Conservation (phyloP, 306 rosid species). For the Vigna hirtella region DNA sequence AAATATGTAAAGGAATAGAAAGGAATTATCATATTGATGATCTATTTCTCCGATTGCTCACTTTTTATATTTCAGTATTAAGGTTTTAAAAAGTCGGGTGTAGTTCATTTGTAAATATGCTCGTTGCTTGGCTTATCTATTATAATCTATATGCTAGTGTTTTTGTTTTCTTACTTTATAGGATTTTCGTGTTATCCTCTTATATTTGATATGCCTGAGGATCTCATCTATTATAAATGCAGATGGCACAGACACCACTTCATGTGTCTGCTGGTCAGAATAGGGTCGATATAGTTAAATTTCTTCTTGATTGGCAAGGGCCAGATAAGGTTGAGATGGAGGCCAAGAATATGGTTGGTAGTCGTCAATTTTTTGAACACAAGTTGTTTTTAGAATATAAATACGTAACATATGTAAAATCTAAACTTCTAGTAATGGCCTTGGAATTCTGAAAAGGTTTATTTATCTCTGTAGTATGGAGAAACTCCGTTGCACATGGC, state of each 20-base stretch:
- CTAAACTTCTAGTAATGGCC: constrained; percentile 19
- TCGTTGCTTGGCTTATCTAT: constrained; percentile 28
- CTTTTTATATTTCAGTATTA: background rate
- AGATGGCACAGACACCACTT: constrained; percentile 96
- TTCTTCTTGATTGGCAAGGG: constrained; percentile 86
- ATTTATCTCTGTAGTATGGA: constrained; percentile 69
- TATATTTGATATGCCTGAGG: constrained; percentile 27
- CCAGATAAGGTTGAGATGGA: constrained; percentile 74
- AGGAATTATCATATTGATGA: constrained; percentile 25
- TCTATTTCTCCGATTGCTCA: constrained; percentile 2
- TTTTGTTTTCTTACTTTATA: constrained; percentile 27
- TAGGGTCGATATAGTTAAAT: constrained; percentile 74
- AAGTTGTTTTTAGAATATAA: constrained; percentile 14
- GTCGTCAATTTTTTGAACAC: background rate
- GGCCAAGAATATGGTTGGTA: constrained; percentile 87
- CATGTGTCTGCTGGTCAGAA: constrained; percentile 90
- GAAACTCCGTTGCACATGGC: constrained; percentile 99
- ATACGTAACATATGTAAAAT: constrained; percentile 12
- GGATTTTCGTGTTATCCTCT: constrained; percentile 15
- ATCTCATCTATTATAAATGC: constrained; percentile 42
- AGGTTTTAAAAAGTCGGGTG: background rate
- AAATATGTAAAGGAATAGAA: constrained; percentile 3
- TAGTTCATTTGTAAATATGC: constrained; percentile 3
- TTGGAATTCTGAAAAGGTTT: constrained; percentile 5
- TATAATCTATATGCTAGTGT: background rate